These are phyloP conservation scores for Corylus avellana DNA, from an alignment of 306 rosid genomes.

Conservation along the genomic window DNA sequence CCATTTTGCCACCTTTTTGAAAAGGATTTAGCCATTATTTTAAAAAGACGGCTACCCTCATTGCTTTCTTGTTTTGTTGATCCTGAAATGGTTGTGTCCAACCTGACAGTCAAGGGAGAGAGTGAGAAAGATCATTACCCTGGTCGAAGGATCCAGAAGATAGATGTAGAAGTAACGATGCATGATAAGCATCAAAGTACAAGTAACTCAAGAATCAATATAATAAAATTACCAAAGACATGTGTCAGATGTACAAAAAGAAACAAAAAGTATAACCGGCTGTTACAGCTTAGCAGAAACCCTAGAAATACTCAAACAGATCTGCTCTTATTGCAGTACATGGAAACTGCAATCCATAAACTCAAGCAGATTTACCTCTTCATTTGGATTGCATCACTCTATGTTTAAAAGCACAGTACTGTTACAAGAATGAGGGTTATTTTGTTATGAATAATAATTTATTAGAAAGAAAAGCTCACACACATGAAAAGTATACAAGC, in stretches of 20 bases:
- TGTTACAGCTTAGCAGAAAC: background rate
- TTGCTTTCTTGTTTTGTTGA: conserved; percentile 87
- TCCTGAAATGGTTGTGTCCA: conserved; percentile 99
- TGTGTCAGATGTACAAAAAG: background rate
- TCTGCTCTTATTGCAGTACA: background rate
- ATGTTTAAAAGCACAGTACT: background rate
- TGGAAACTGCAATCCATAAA: background rate
- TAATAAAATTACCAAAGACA: background rate
- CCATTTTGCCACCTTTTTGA: conserved; percentile 99
- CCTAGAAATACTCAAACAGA: background rate
- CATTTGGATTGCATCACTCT: background rate
- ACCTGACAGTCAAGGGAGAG: conserved; percentile 49
- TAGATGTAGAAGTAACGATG: conserved; percentile 9
- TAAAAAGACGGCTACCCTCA: conserved; percentile 95
- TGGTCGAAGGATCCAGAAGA: background rate
- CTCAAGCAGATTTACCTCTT: conserved; percentile 4
- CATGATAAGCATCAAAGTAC: conserved; percentile 11
- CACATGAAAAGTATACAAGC: too few relatives aligned
- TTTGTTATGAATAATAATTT: background rate
- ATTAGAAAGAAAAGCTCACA: too few relatives aligned
- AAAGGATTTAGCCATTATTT: conserved; percentile 89
- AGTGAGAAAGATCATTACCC: conserved; percentile 18
- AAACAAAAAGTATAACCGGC: background rate
- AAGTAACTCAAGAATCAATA: background rate
- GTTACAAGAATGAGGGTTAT: background rate